A percentile compares a stretch with the other conserved stretches of the same genome.
phyloP scores from a whole-genome alignment of 768 basidiomycete species.

The Psilocybe cubensis region DNA sequence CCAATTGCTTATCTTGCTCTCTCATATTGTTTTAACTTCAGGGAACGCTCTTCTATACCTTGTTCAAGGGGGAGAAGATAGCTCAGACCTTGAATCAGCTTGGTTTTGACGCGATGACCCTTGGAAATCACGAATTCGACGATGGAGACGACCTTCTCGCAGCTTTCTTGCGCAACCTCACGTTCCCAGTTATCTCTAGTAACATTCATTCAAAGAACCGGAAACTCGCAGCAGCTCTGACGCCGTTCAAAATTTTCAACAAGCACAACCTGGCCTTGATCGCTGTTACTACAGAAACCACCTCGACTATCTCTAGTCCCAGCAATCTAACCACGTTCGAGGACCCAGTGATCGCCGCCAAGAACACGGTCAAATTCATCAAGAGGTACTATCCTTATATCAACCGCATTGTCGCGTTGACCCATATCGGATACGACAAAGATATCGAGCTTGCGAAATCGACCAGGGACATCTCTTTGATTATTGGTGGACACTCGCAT shows the following conservation, averaged over 20 bases:
- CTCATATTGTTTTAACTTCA: conserved; percentile 9
- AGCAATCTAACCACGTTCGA: conserved; percentile 41
- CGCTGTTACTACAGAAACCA: conserved; percentile 46
- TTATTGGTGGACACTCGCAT: conserved; percentile 48
- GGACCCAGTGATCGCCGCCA: conserved; percentile 39
- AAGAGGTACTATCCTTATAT: conserved; percentile 31
- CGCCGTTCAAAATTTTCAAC: conserved; percentile 43
- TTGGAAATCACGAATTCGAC: conserved; percentile 53
- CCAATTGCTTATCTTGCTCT: not conserved
- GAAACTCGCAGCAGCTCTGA: conserved; percentile 32
- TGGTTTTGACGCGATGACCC: conserved; percentile 46
- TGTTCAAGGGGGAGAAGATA: conserved; percentile 46
- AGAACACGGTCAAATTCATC: conserved; percentile 40
- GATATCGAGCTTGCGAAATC: conserved; percentile 44
- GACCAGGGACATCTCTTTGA: conserved; percentile 42
- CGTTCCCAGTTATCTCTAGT: conserved; percentile 47
- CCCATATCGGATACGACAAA: conserved; percentile 49
- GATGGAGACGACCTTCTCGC: conserved; percentile 42
- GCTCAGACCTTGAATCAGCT: conserved; percentile 44
- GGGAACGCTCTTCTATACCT: conserved; percentile 49
- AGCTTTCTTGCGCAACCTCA: conserved; percentile 41
- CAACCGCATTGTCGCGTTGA: conserved; percentile 45
- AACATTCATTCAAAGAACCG: conserved; percentile 43
- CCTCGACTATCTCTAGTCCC: conserved; percentile 40
- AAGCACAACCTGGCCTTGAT: conserved; percentile 44